phyloP scores from a whole-genome alignment of 78 protist genomes.

The Ministeria vibrans region DNA sequence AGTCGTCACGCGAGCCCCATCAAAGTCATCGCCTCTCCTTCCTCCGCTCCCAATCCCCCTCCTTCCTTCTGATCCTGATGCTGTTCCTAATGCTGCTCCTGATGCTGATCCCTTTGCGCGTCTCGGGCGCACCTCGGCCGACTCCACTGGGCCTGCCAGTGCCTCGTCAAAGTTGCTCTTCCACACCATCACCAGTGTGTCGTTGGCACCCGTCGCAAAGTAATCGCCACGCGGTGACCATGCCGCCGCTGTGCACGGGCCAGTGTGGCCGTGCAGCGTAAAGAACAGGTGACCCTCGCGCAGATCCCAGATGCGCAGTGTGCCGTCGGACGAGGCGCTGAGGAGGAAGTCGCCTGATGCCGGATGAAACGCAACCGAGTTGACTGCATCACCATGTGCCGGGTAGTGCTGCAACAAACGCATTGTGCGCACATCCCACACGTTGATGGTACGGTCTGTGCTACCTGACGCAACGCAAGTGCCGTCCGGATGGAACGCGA shows the following conservation, averaged over 20 bases:
- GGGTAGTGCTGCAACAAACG: constrained; percentile 71
- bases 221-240: constrained; percentile 55
- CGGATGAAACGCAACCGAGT: constrained; percentile 57
- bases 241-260: constrained; percentile 2
- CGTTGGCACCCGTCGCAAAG: constrained; percentile 64
- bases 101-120: not conserved
- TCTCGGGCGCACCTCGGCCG: not conserved
- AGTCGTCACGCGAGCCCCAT: not conserved
- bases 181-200: constrained; percentile 67
- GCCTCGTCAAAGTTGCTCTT: constrained; percentile 53
- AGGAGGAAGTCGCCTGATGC: constrained; percentile 65
- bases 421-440: constrained; percentile 72
- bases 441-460: constrained; percentile 41
- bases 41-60: not conserved
- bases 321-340: constrained; percentile 57
- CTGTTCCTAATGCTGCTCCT: not conserved
- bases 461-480: constrained; percentile 61
- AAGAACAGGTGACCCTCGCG: constrained; percentile 70
- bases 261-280: constrained; percentile 74
- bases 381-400: constrained; percentile 57
- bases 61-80: not conserved
- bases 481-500: constrained; percentile 76
- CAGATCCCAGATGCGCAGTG: constrained; percentile 60
- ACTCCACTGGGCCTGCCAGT: not conserved
- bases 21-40: not conserved